A percentile compares a stretch with the other conserved stretches of the same genome.
Evolutionary conservation across 1,284 basidiomycete genomes (phyloP).

Genomic region (Trichosporon asahii): DNA sequence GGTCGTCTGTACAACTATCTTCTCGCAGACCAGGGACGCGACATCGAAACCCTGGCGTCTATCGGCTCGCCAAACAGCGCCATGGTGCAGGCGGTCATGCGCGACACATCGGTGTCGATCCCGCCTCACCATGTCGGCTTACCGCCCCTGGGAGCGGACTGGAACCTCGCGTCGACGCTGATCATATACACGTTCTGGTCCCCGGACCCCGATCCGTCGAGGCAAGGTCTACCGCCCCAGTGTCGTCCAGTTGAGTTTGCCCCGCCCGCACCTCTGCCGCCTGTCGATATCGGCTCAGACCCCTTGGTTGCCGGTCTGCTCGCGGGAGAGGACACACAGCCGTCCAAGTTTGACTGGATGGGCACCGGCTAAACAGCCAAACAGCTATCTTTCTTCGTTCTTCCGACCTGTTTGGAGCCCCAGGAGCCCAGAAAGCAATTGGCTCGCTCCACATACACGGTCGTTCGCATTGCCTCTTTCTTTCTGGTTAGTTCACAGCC

Average conservation of each 20-base stretch:
- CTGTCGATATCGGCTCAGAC: constrained; percentile 13
- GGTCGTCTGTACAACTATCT: constrained; percentile 19
- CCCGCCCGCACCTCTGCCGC: neutral
- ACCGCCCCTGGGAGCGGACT: constrained; percentile 16
- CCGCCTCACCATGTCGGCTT: constrained; percentile 9
- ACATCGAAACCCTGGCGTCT: neutral
- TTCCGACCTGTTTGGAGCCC: neutral
- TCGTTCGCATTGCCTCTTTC: neutral
- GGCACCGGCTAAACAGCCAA: neutral
- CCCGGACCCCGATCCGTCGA: constrained; percentile 6
- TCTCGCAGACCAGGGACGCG: neutral
- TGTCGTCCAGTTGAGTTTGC: constrained; percentile 23
- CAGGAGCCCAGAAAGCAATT: neutral
- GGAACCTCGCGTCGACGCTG: constrained; percentile 15
- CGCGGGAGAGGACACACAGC: constrained; percentile 19
- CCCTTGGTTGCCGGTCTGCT: constrained; percentile 20
- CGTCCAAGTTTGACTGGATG: constrained; percentile 19
- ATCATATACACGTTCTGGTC: constrained; percentile 24
- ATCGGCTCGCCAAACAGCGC: constrained; percentile 16
- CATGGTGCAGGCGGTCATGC: constrained; percentile 22
- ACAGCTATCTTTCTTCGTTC: neutral
- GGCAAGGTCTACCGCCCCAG: neutral
- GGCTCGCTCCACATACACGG: neutral
- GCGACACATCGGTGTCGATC: constrained; percentile 12
- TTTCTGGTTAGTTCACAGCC: neutral